phyloP scores from a whole-genome alignment of 208 protist species.

The Phytomonas sp. region DNA sequence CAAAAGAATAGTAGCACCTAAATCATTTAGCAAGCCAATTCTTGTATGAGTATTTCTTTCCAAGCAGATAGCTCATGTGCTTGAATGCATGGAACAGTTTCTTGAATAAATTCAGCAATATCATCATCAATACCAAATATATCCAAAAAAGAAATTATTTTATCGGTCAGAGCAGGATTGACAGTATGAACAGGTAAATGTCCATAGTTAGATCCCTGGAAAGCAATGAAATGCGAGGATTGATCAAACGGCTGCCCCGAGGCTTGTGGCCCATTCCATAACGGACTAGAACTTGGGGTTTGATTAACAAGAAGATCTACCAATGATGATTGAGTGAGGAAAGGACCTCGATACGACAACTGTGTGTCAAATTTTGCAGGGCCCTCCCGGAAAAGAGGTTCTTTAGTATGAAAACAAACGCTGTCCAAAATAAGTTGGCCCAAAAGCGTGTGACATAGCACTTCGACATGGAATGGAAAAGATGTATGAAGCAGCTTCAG shows the following conservation, averaged over 20 bases:
- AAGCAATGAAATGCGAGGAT: slow-evolving; percentile 11
- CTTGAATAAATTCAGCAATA: slow-evolving; percentile 42
- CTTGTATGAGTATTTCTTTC: slow-evolving; percentile 4
- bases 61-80: slow-evolving; percentile 17
- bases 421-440: slow-evolving; percentile 34
- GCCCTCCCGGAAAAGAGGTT: slow-evolving; percentile 13
- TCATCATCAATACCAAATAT: slow-evolving; percentile 46
- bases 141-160: slow-evolving; percentile 19
- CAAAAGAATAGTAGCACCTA: background rate
- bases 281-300: slow-evolving; percentile 4
- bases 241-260: slow-evolving; percentile 20
- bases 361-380: slow-evolving; percentile 14
- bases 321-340: slow-evolving; percentile 32
- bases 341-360: slow-evolving; percentile 33
- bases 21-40: background rate
- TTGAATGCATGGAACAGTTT: slow-evolving; percentile 16
- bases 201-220: slow-evolving; percentile 21
- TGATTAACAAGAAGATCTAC: slow-evolving; percentile 20
- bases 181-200: slow-evolving; percentile 62
- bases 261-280: slow-evolving; percentile 10
- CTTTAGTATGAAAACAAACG: slow-evolving; percentile 17
- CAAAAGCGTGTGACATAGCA: slow-evolving; percentile 17
- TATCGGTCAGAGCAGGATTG: slow-evolving; percentile 26
- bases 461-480: slow-evolving; percentile 16
- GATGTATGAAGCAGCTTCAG: background rate